A percentile compares a stretch with the other conserved stretches of the same genome.
phyloP scores from a whole-genome alignment of 2,329 filamentous ascomycete genomes.

The Colletotrichum liaoningense region DNA sequence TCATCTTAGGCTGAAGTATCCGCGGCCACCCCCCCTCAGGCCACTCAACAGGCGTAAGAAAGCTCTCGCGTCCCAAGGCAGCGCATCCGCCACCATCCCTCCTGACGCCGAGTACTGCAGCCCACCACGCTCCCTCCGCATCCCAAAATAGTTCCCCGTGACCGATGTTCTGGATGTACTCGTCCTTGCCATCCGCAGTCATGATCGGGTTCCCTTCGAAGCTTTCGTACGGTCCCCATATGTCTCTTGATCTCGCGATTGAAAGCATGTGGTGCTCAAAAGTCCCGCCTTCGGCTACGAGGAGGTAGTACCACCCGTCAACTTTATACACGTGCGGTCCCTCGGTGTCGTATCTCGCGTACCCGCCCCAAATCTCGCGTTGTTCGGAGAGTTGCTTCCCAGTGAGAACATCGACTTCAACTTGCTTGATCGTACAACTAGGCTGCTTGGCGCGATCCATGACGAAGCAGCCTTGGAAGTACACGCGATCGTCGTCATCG shows the following conservation, averaged over 20 bases:
- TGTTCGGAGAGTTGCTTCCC: background rate
- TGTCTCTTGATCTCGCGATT: slow-evolving; percentile 41
- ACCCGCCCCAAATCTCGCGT: slow-evolving; percentile 1
- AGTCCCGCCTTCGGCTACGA: slow-evolving; percentile 54
- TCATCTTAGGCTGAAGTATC: background rate
- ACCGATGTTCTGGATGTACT: slow-evolving; percentile 34
- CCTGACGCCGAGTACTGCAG: slow-evolving; percentile 25
- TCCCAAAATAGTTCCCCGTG: slow-evolving; percentile 36
- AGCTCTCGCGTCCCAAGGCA: background rate
- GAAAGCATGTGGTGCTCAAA: slow-evolving; percentile 43
- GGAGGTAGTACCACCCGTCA: slow-evolving; percentile 50
- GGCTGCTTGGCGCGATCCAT: slow-evolving; percentile 32
- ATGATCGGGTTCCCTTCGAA: slow-evolving; percentile 43
- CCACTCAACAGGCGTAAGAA: background rate
- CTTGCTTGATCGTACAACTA: slow-evolving; percentile 36
- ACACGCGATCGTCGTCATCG: slow-evolving; percentile 54
- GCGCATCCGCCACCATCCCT: background rate
- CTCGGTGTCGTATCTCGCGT: slow-evolving; percentile 39
- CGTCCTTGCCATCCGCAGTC: slow-evolving; percentile 35
- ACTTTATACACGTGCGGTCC: slow-evolving; percentile 52
- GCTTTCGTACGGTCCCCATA: slow-evolving; percentile 46
- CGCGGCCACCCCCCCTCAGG: background rate
- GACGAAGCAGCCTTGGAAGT: slow-evolving; percentile 40
- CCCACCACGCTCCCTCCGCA: slow-evolving; percentile 36
- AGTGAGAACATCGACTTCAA: slow-evolving; percentile 29